Evolutionary conservation across 1,284 basidiomycete genomes (phyloP), one percentile per base, ranked within the genome.

Genomic region (Phellopilus nigrolimitatus): DNA sequence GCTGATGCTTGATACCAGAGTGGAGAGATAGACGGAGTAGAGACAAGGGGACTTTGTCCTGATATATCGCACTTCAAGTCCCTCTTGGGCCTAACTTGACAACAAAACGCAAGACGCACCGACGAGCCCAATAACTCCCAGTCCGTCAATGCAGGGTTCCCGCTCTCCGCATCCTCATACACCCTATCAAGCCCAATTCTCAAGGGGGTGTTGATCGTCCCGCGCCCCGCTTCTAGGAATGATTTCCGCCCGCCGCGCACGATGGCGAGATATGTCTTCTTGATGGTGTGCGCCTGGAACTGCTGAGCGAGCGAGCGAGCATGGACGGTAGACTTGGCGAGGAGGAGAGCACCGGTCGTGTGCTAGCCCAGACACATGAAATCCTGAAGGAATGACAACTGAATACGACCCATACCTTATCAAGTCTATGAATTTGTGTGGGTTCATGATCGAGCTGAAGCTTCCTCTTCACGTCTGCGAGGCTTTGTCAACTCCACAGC

Each of bases 1-100:
- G 73, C 58, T 88, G 84, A 53, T 87, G 84, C 62, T 88, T 88
- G 49, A 78, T 61, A 0, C 84, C 85, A 3, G 84, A 85, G 46
- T 74, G 65, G 15, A 84, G 70, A 4, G 68, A 69, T 3, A 88
- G 68, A 34, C 72, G 70, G 34, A 88, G 61, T 38, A 88, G 69
- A 1, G 82, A 78, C 21, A 86, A 47, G 8, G 80, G 80, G 1
- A 63, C 69, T 25, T 64, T 68, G 5, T 72, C 65, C 80, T 80
- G 45, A 24, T 46, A 55, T 36, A 13, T 27, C 51, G 15, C 43
- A 39, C 43, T 56, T 37, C 46, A 8, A 13, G 21, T 13, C 19
- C 31, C 10, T 27, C 13, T 40, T 42, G 27, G 28, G n/a, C 13
- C 10, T 47, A 17, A 25, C 27, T n/a, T 24, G 17, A 27, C 45